Evolutionary conservation across 768 basidiomycete genomes (phyloP), one percentile per base, ranked within the genome.

Genomic region (Leucocoprinus leucothites): DNA sequence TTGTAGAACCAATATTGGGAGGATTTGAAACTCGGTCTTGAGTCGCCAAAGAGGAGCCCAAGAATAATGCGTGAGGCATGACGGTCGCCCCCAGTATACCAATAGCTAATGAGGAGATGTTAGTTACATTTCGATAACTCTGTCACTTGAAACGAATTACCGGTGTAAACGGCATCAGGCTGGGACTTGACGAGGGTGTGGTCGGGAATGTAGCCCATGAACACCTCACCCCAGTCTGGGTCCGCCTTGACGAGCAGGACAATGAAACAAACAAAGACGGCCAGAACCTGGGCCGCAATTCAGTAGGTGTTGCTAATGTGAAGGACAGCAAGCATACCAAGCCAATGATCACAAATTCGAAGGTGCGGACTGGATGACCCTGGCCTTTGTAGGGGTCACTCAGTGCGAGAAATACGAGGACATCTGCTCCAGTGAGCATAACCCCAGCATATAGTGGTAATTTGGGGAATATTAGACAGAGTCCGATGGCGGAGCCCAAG

Each of bases 61-160:
- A 59, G 57, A 71, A 73, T 51, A 74, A 59, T 4, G 84, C 82
- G 65, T 90, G 89, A 1, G 90, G 89, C 89, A 91, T 91, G 52
- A 90, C 82, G 2, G 89, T 91, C 2, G 89, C 86, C 47, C 84
- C 83, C 3, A 84, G 59, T 44, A 86, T 82, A 26, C 84, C 83
- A 53, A 83, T 76, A 26, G 81, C 80, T 82, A 56, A 26, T 52
- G 48, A 48, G 60, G 56, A 68, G 51, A 24, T 16, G 36, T 28
- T 25, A 35, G 24, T 34, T n/a, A 18, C 3, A 28, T 18, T 3
- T 35, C 9, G 28, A 34, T 9, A 8, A n/a, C 44, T 47, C n/a
- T n/a, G 18, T 47, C 13, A 3, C 3, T 26, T 8, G 63, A 67
- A 48, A 51, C 36, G 38, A 61, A 69, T 53, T 63, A 84, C 82